Conservation (phyloP, 192 early-diverging fungal species). For the Haplosporangium gracile region DNA sequence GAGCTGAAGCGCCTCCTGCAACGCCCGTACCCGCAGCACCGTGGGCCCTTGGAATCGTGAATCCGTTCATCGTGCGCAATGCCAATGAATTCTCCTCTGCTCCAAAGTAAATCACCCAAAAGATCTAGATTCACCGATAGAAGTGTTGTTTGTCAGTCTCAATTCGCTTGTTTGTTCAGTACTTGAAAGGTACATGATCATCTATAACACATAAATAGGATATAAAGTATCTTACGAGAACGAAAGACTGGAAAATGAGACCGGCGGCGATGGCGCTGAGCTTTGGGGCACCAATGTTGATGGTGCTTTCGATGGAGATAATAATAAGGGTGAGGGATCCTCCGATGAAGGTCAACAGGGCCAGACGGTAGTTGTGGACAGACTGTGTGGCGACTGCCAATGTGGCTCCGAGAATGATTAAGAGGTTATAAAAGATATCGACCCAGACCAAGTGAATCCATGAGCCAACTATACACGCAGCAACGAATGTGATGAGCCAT, state of each 20-base stretch:
- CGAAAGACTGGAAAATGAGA: conserved; percentile 53
- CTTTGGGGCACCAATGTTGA: neutral
- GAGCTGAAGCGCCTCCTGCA: conserved; percentile 55
- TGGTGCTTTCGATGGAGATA: neutral
- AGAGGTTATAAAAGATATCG: conserved; percentile 59
- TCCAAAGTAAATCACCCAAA: conserved; percentile 80
- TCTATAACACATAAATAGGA: conserved; percentile 7
- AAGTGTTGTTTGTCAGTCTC: neutral
- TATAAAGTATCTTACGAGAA: conserved; percentile 31
- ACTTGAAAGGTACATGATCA: neutral
- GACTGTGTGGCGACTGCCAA: conserved; percentile 42
- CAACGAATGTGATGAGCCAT: conserved; percentile 62
- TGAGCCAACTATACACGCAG: conserved; percentile 31
- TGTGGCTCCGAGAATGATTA: conserved; percentile 44
- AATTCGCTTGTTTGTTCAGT: neutral
- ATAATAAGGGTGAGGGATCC: conserved; percentile 22
- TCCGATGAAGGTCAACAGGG: conserved; percentile 49
- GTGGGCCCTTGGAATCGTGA: conserved; percentile 30
- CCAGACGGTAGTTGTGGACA: conserved; percentile 49
- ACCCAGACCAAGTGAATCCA: conserved; percentile 52
- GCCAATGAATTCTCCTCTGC: conserved; percentile 68
- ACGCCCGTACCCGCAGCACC: conserved; percentile 46
- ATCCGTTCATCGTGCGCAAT: conserved; percentile 48
- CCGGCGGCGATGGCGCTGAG: conserved; percentile 48
- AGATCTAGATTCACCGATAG: conserved; percentile 55